These are phyloP conservation scores for Helminthosporium solani DNA, from an alignment of 2,329 filamentous ascomycete genomes.

Conservation along the genomic window DNA sequence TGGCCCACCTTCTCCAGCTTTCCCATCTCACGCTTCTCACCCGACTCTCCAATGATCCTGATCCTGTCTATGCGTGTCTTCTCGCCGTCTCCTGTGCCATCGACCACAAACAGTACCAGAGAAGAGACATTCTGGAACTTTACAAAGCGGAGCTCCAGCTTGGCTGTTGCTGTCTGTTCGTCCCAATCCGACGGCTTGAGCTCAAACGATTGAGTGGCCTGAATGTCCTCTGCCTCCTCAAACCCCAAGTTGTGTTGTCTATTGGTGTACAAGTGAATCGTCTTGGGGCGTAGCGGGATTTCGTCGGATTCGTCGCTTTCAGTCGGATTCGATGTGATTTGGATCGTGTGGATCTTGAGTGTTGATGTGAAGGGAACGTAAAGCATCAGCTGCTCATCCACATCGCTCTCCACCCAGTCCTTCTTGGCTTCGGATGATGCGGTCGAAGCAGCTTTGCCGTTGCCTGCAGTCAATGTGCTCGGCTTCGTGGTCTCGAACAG, in stretches of 20 bases:
- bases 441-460: conserved; percentile 56
- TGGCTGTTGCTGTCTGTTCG: conserved; percentile 51
- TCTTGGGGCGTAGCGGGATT: conserved; percentile 75
- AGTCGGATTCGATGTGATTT: conserved; percentile 80
- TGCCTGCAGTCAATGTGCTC: conserved; percentile 54
- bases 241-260: conserved; percentile 88
- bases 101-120: conserved; percentile 82
- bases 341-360: conserved; percentile 81
- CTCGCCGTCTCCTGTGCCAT: conserved; percentile 77
- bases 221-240: conserved; percentile 85
- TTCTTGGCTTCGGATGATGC: conserved; percentile 51
- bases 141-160: conserved; percentile 75
- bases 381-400: conserved; percentile 93
- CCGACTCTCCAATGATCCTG: conserved; percentile 80
- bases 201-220: conserved; percentile 76
- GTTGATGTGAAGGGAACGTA: conserved; percentile 86
- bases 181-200: conserved; percentile 76
- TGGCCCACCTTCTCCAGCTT: conserved; percentile 94
- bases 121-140: conserved; percentile 95
- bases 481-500: conserved; percentile 73
- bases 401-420: conserved; percentile 95
- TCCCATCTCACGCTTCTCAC: conserved; percentile 89
- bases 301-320: conserved; percentile 66
- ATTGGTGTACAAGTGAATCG: conserved; percentile 85
- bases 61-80: conserved; percentile 81